phyloP scores from a whole-genome alignment of 1,284 basidiomycete genomes.

The Amylostereum areolatum region DNA sequence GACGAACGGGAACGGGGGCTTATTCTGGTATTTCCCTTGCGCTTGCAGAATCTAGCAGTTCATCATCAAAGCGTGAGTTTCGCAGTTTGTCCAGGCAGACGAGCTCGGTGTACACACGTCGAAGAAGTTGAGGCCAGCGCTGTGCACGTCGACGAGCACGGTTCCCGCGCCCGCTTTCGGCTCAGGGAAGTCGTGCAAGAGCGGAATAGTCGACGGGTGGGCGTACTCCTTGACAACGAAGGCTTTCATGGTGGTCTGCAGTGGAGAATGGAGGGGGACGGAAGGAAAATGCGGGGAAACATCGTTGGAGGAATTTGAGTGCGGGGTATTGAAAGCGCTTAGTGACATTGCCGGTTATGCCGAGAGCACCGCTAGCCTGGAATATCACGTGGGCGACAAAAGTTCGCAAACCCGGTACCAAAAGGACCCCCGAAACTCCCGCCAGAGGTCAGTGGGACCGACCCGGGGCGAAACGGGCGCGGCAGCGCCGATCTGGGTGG shows the following conservation, averaged over 20 bases:
- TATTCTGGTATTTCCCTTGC: slow-evolving; percentile 84
- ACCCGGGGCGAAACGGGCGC: no score
- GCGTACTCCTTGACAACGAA: slow-evolving; percentile 69
- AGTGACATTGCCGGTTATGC: no score
- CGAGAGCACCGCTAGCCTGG: no score
- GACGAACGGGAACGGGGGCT: slow-evolving; percentile 80
- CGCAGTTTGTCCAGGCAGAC: background rate
- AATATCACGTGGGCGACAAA: no score
- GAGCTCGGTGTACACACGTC: slow-evolving; percentile 40
- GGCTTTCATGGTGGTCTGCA: slow-evolving; percentile 58
- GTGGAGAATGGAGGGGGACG: background rate
- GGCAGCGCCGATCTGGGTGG: no score
- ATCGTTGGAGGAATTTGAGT: no score
- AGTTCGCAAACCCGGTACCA: no score
- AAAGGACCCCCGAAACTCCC: no score
- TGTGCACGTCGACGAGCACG: slow-evolving; percentile 80
- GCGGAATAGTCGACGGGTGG: slow-evolving; percentile 66
- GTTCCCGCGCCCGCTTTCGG: slow-evolving; percentile 51
- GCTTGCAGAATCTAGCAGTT: slow-evolving; percentile 66
- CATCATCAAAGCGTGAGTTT: background rate
- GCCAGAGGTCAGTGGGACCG: no score
- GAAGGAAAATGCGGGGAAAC: no score
- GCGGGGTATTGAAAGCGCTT: no score
- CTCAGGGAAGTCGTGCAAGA: slow-evolving; percentile 55
- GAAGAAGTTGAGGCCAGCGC: slow-evolving; percentile 75